Evolutionary conservation across 1,284 basidiomycete species (phyloP).

Genomic region (Pisolithus thermaeus): DNA sequence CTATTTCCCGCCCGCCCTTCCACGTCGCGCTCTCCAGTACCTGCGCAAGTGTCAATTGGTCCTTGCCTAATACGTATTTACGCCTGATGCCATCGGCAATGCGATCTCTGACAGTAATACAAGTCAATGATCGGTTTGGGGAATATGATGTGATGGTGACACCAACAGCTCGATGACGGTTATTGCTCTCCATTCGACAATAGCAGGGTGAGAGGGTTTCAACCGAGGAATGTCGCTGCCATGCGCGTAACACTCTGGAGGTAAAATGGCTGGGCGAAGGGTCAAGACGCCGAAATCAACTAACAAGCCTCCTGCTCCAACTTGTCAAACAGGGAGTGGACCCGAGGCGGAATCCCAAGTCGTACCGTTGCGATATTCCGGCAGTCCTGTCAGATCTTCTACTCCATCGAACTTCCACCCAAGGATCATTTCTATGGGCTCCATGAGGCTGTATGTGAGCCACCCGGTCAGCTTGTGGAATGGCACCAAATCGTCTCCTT

Average conservation of each 20-base stretch:
- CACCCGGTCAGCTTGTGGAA: conserved; percentile 97
- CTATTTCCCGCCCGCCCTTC: conserved; percentile 93
- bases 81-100: conserved; percentile 68
- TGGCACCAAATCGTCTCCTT: conserved; percentile 74
- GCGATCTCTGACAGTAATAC: conserved; percentile 57
- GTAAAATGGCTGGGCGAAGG: conserved; percentile 42
- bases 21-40: conserved; percentile 92
- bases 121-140: conserved; percentile 4
- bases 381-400: conserved; percentile 79
- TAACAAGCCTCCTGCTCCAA: conserved; percentile 69
- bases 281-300: conserved; percentile 78
- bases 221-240: conserved; percentile 56
- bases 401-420: conserved; percentile 73
- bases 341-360: background rate
- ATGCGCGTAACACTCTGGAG: conserved; percentile 37
- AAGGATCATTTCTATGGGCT: conserved; percentile 73
- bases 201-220: conserved; percentile 75
- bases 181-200: conserved; percentile 94
- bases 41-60: conserved; percentile 71
- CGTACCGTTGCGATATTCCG: conserved; percentile 86
- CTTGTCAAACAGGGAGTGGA: background rate
- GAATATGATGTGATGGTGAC: background rate
- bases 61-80: conserved; percentile 44
- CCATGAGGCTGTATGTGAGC: conserved; percentile 84
- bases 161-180: conserved; percentile 87